Conservation (phyloP, 371 early-diverging fungal genomes). For the Mortierella polycephala region DNA sequence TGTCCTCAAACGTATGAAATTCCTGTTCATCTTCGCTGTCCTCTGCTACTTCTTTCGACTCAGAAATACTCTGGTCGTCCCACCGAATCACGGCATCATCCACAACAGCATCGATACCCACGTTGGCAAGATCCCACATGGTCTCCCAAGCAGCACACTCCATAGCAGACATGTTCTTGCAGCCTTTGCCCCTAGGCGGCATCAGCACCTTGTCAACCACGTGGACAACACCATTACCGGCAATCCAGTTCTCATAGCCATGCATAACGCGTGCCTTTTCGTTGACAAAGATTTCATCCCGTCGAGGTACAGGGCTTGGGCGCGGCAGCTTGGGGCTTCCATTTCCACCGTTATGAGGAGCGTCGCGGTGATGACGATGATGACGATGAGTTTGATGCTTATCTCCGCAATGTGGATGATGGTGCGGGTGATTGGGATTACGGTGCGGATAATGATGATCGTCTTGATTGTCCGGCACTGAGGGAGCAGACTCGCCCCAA, state of each 20-base stretch:
- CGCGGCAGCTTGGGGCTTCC: background rate
- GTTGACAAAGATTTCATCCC: constrained; percentile 38
- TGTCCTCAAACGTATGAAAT: background rate
- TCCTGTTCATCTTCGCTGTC: background rate
- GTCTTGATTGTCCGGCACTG: background rate
- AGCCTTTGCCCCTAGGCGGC: constrained; percentile 35
- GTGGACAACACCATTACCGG: constrained; percentile 50
- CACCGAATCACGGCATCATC: constrained; percentile 13
- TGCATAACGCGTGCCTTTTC: constrained; percentile 15
- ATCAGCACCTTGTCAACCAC: constrained; percentile 40
- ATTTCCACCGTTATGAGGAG: constrained; percentile 3
- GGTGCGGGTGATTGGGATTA: constrained; percentile 11
- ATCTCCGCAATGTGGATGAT: background rate
- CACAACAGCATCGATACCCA: constrained; percentile 1
- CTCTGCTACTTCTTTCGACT: background rate
- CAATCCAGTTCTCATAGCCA: constrained; percentile 45
- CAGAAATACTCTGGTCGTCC: constrained; percentile 23
- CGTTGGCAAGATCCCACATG: constrained; percentile 35
- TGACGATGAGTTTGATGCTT: constrained; percentile 9
- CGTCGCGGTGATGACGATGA: constrained; percentile 1
- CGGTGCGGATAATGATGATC: constrained; percentile 14
- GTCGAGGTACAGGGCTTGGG: constrained; percentile 2
- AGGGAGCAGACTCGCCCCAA: background rate
- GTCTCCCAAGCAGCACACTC: constrained; percentile 45
- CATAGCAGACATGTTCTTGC: constrained; percentile 17